Base-by-base conservation (phyloP, 495 filamentous ascomycete genomes). In the Penicillium maclennaniae region DNA sequence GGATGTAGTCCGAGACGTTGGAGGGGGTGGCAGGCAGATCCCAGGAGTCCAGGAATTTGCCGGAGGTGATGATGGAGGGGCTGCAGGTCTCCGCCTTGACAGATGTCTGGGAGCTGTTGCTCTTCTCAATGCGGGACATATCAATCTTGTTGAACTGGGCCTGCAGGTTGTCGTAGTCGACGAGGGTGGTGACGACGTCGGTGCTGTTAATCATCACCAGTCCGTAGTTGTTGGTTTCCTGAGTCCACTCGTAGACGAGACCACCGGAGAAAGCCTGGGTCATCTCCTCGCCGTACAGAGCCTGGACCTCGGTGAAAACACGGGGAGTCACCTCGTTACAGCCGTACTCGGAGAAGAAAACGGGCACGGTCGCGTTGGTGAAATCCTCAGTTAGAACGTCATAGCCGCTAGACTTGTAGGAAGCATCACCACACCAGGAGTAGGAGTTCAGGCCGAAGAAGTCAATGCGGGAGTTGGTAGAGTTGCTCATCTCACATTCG, bases 291-390 rank as follows among this genome's bases (percentile, higher is more conserved):
- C 90, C 81, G 70, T 97, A 96, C 60, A 97, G 78, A 40, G 86
- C 80, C 48, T 72, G 71, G 15, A 96, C 87, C 69, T 97, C 92
- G 54, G 82, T 83, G 76, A 96, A 97, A 55, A 82, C 57, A 63
- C 93, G 88, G 16, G 92, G 91, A 36, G 73, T 70, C 26, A 86
- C 83, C 21, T 80, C 73, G 79, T 96, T 97, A 81, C 93, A 98
- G 55, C 93, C 93, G 54, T 88, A 97, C 72, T 98, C 93, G 60
- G 88, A 92, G 79, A 95, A 96, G 83, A 97, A 96, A 49, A 97
- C 81, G 19, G 92, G 92, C 47, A 96, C 78, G 27, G 85, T 85
- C 49, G 81, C 84, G 55, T 80, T 80, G 47, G 69, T 67, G 75
- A 97, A 95, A 61, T 85, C 79, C 8, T 73, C 65, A 39, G 88